Percentiles rank a stretch among this genome's conserved stretches.
phyloP scores from a whole-genome alignment of 225 moss, liverwort and hornwort species.

The Thuidium tamariscinum region DNA sequence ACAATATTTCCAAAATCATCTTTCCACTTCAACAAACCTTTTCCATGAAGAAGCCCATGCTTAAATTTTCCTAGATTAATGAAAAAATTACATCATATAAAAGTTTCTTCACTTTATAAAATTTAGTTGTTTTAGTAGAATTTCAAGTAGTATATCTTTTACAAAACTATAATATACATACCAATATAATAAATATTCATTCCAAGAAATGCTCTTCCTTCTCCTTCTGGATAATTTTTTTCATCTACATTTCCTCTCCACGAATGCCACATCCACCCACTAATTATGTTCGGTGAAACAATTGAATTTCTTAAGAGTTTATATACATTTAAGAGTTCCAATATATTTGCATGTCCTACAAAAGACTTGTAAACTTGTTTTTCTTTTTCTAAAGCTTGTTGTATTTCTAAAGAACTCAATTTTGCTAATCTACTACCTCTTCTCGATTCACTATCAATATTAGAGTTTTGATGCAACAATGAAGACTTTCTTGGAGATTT shows the following conservation, averaged over 20 bases:
- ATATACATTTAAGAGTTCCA: constrained; percentile 4
- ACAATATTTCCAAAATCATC: not conserved
- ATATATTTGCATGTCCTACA: constrained; percentile 5
- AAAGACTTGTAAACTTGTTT: not conserved
- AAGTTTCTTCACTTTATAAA: not conserved
- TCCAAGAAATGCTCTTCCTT: constrained; percentile 28
- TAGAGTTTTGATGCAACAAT: not conserved
- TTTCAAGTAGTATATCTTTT: too few relatives aligned
- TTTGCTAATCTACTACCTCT: not conserved
- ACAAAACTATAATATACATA: not conserved
- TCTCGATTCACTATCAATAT: not conserved
- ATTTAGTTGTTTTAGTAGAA: not conserved
- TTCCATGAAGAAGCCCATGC: constrained; percentile 17
- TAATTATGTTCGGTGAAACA: not conserved
- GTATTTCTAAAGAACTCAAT: not conserved
- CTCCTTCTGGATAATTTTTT: not conserved
- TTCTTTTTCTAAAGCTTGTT: not conserved
- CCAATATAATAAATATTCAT: constrained; percentile 1
- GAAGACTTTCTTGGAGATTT: not conserved
- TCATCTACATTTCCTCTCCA: not conserved
- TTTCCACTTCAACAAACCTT: constrained; percentile 15
- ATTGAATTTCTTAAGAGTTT: not conserved
- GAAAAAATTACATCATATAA: not conserved
- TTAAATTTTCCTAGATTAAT: not conserved
- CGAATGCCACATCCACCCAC: constrained; percentile 33